phyloP scores from a whole-genome alignment of 2,329 filamentous ascomycete species.

The Trichoderma sp. region DNA sequence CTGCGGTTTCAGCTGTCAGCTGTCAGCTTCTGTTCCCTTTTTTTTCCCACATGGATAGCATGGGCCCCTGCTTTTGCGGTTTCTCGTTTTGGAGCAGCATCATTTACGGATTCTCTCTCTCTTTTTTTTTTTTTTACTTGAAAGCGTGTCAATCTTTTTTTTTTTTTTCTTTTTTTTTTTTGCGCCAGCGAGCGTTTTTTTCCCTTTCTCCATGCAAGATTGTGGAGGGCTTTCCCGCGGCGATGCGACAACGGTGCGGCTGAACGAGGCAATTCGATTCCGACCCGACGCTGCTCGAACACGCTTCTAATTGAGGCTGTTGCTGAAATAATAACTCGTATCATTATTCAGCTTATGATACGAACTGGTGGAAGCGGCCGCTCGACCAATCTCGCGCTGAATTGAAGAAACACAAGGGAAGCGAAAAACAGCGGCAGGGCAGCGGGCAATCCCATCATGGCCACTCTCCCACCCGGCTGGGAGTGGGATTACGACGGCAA shows the following conservation, averaged over 20 bases:
- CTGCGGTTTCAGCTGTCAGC: slow-evolving; percentile 1
- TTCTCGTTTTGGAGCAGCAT: not conserved
- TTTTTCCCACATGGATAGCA: not conserved
- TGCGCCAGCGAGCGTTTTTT: not conserved
- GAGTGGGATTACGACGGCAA: slow-evolving; percentile 59
- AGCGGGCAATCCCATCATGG: slow-evolving; percentile 22
- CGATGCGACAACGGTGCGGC: slow-evolving; percentile 21
- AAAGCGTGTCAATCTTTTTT: too few relatives aligned
- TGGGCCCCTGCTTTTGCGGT: not conserved
- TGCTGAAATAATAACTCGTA: not conserved
- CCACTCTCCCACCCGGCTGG: slow-evolving; percentile 55
- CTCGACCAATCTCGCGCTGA: not conserved
- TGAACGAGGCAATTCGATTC: slow-evolving; percentile 11
- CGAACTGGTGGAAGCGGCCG: not conserved
- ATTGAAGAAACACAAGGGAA: not conserved
- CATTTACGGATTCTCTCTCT: not conserved
- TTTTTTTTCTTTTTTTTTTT: not conserved
- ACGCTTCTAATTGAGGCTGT: not conserved
- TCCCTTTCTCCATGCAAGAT: not conserved
- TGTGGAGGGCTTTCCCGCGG: not conserved
- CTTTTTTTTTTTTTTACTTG: not conserved
- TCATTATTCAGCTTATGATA: not conserved
- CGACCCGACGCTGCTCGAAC: not conserved
- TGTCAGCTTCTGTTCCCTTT: slow-evolving; percentile 16
- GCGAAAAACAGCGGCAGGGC: not conserved